Evolutionary conservation across 2,329 filamentous ascomycete genomes (phyloP).

Genomic region (Diplocarpon mali): DNA sequence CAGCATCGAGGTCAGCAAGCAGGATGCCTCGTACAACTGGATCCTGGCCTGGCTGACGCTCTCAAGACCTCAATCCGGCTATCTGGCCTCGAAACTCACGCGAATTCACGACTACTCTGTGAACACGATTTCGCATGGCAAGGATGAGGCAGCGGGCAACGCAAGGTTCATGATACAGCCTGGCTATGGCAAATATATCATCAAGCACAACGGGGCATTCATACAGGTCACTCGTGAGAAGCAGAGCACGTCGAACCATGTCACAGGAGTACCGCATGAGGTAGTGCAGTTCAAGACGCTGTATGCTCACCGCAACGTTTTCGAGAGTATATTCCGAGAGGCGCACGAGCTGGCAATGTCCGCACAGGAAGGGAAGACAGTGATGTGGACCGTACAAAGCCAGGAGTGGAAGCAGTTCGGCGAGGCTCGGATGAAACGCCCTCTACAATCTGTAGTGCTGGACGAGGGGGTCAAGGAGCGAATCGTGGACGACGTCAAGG

Average conservation of each 20-base stretch:
- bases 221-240: conserved; percentile 81
- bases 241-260: conserved; percentile 69
- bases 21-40: conserved; percentile 90
- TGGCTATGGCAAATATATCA: conserved; percentile 77
- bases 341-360: conserved; percentile 70
- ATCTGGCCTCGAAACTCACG: conserved; percentile 43
- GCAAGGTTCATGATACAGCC: conserved; percentile 84
- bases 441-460: conserved; percentile 76
- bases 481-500: conserved; percentile 38
- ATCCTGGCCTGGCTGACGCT: conserved; percentile 89
- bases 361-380: conserved; percentile 82
- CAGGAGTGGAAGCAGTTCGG: conserved; percentile 81
- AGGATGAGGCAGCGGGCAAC: conserved; percentile 54
- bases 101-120: conserved; percentile 50
- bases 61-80: conserved; percentile 47
- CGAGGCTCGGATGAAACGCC: conserved; percentile 73
- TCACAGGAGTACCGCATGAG: conserved; percentile 84
- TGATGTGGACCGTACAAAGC: conserved; percentile 77
- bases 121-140: conserved; percentile 38
- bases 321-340: conserved; percentile 81
- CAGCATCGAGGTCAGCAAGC: conserved; percentile 89
- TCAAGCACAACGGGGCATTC: conserved; percentile 79
- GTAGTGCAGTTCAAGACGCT: conserved; percentile 86
- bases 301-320: conserved; percentile 79
- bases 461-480: conserved; percentile 59